Conservation (phyloP, 1,284 basidiomycete genomes). For the Sphagnurus paluster region DNA sequence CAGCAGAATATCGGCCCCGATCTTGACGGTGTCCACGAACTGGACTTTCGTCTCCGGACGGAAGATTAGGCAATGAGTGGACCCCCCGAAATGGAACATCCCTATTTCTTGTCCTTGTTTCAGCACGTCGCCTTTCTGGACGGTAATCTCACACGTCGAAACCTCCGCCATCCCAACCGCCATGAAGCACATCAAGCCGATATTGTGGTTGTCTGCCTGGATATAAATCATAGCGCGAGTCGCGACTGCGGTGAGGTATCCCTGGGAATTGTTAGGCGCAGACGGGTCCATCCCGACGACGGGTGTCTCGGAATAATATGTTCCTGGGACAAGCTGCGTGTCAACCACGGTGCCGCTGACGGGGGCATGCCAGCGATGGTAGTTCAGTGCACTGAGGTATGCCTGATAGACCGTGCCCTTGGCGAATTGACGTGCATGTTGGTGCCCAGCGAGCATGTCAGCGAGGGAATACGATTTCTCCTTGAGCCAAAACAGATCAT, state of each 20-base stretch:
- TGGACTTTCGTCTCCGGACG: conserved; percentile 18
- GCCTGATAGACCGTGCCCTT: conserved; percentile 57
- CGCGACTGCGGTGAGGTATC: conserved; percentile 32
- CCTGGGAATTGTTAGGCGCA: conserved; percentile 29
- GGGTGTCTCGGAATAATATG: conserved; percentile 48
- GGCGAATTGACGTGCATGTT: conserved; percentile 31
- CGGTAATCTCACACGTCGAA: conserved; percentile 20
- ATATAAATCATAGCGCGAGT: conserved; percentile 56
- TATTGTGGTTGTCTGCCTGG: conserved; percentile 45
- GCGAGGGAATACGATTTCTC: conserved; percentile 35
- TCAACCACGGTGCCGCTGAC: conserved; percentile 48
- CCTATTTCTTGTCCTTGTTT: conserved; percentile 49
- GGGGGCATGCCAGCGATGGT: conserved; percentile 59
- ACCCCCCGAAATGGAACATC: conserved; percentile 56
- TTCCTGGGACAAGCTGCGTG: conserved; percentile 44
- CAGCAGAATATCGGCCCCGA: not conserved
- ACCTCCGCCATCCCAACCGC: conserved; percentile 58
- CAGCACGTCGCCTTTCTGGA: conserved; percentile 27
- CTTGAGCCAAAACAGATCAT: conserved; percentile 35
- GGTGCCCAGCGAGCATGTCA: conserved; percentile 33
- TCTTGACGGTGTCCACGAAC: conserved; percentile 3
- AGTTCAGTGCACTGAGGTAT: conserved; percentile 47
- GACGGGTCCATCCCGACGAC: conserved; percentile 18
- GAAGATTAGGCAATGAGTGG: conserved; percentile 44
- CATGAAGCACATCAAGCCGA: conserved; percentile 52